Conservation (phyloP, 352 stramenopile species). For the Bremia lactucae region DNA sequence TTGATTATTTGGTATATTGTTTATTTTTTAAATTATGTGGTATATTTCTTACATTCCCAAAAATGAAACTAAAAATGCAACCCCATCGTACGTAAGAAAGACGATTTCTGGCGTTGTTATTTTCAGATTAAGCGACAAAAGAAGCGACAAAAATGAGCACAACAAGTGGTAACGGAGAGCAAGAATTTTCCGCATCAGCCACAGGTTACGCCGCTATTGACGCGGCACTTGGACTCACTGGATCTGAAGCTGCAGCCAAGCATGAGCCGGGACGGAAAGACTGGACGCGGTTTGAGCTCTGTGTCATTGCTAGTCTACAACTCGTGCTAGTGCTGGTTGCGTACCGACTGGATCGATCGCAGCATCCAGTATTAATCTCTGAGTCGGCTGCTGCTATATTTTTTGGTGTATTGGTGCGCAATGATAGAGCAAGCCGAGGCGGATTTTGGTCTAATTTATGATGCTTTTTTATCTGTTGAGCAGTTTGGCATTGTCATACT, state of each 20-base stretch:
- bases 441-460: conserved; percentile 7
- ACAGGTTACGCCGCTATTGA: conserved; percentile 28
- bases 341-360: conserved; percentile 65
- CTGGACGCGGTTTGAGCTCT: conserved; percentile 69
- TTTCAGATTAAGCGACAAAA: conserved; percentile 7
- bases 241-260: conserved; percentile 10
- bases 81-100: too few species aligned
- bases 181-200: conserved; percentile 11
- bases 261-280: conserved; percentile 24
- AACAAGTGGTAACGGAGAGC: conserved; percentile 12
- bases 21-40: too few species aligned
- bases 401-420: conserved; percentile 67
- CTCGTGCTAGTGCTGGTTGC: conserved; percentile 69
- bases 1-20: too few species aligned
- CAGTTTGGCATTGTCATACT: conserved; percentile 68
- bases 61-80: too few species aligned
- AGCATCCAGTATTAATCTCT: conserved; percentile 59
- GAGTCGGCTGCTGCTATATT: conserved; percentile 77
- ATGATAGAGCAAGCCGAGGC: not conserved
- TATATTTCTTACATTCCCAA: too few species aligned
- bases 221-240: conserved; percentile 15
- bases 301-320: conserved; percentile 72
- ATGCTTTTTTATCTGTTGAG: not conserved
- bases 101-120: conserved; percentile 12
- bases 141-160: conserved; percentile 10